These are phyloP conservation scores for Epichloe gansuensis DNA, from an alignment of 2,329 filamentous ascomycete species.

Conservation along the genomic window DNA sequence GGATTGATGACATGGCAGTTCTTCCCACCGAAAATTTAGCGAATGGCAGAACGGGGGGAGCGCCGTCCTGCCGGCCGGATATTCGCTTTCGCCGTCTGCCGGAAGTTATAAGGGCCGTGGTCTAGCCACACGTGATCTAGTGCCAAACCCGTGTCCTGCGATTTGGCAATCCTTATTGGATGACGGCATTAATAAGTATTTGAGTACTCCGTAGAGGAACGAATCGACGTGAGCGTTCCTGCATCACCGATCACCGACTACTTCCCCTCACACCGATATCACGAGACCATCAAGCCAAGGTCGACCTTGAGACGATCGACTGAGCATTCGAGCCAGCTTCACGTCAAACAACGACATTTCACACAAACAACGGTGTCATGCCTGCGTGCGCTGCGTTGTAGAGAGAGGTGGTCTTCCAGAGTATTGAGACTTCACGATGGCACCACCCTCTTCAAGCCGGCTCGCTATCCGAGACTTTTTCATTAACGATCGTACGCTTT, in stretches of 20 bases:
- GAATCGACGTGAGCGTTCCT: neutral
- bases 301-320: neutral
- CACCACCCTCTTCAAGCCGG: constrained; percentile 39
- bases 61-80: neutral
- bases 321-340: neutral
- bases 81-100: constrained; percentile 3
- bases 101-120: neutral
- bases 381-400: constrained; percentile 36
- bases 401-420: constrained; percentile 34
- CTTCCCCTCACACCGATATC: constrained; percentile 2
- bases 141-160: neutral
- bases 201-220: neutral
- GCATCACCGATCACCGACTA: neutral
- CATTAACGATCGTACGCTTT: neutral
- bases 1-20: constrained; percentile 1
- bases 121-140: neutral
- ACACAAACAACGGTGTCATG: constrained; percentile 7
- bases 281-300: neutral
- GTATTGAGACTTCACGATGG: constrained; percentile 36
- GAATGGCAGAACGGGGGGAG: neutral
- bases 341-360: constrained; percentile 4
- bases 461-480: constrained; percentile 13
- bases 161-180: neutral
- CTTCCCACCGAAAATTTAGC: constrained; percentile 2
- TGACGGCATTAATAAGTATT: neutral